These are phyloP conservation scores for Boletus coccyginus DNA, from an alignment of 768 basidiomycete genomes.

Conservation along the genomic window DNA sequence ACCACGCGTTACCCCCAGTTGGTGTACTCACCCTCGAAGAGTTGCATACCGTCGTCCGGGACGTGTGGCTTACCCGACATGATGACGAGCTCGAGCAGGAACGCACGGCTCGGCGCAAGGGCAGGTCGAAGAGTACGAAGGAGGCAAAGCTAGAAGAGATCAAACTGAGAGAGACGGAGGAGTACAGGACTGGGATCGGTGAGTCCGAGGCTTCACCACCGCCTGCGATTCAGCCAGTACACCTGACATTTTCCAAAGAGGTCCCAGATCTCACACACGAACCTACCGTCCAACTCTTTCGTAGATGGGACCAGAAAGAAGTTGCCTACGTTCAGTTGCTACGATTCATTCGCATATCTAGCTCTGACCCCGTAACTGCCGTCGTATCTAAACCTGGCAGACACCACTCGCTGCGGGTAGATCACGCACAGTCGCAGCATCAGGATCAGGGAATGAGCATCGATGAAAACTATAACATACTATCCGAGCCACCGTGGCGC, in stretches of 20 bases:
- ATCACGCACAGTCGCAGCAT: slow-evolving; percentile 1
- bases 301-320: slow-evolving; percentile 77
- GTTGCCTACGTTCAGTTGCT: slow-evolving; percentile 66
- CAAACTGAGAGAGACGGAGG: slow-evolving; percentile 64
- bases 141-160: slow-evolving; percentile 68
- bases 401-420: slow-evolving; percentile 39
- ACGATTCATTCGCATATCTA: slow-evolving; percentile 74
- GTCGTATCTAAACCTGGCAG: slow-evolving; percentile 61
- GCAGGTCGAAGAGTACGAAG: slow-evolving; percentile 69
- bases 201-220: slow-evolving; percentile 22
- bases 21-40: slow-evolving; percentile 57
- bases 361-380: slow-evolving; percentile 43
- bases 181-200: slow-evolving; percentile 83
- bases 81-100: slow-evolving; percentile 66
- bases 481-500: slow-evolving; percentile 29
- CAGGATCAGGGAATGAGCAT: slow-evolving; percentile 29
- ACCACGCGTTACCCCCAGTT: slow-evolving; percentile 62
- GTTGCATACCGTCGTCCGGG: slow-evolving; percentile 59
- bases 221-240: not conserved
- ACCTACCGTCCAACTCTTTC: slow-evolving; percentile 67
- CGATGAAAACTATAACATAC: slow-evolving; percentile 25
- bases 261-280: slow-evolving; percentile 75
- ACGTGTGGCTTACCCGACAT: slow-evolving; percentile 73
- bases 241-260: slow-evolving; percentile 43
- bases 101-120: slow-evolving; percentile 59